A percentile compares a stretch with the other conserved stretches of the same genome.
Conservation (phyloP, 805 yeast species). For the Wickerhamiella azymoides region DNA sequence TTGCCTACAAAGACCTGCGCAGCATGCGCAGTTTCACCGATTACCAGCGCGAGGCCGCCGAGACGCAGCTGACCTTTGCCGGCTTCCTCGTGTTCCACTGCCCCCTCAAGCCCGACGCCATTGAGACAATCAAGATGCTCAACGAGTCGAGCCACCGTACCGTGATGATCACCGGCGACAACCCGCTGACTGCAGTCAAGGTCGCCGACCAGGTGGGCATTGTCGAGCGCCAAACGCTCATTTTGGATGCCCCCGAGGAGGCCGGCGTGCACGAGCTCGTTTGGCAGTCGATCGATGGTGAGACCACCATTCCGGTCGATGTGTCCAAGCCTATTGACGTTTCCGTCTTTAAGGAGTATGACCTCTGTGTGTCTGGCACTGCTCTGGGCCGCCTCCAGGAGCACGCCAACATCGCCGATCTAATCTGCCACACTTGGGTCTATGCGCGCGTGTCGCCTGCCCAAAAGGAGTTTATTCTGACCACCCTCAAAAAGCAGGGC, state of each 20-base stretch:
- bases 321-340: conserved; percentile 43
- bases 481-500: conserved; percentile 71
- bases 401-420: conserved; percentile 51
- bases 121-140: conserved; percentile 79
- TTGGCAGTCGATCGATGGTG: conserved; percentile 78
- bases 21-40: conserved; percentile 34
- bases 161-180: conserved; percentile 97
- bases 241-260: conserved; percentile 73
- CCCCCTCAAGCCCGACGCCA: conserved; percentile 88
- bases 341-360: conserved; percentile 48
- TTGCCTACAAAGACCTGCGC: conserved; percentile 57
- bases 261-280: conserved; percentile 49
- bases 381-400: conserved; percentile 57
- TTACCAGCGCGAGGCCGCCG: conserved; percentile 62
- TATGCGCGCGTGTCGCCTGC: conserved; percentile 95
- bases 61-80: conserved; percentile 59
- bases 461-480: conserved; percentile 85
- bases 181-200: conserved; percentile 94
- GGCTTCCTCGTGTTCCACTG: conserved; percentile 96
- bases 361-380: conserved; percentile 85
- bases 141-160: conserved; percentile 92
- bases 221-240: conserved; percentile 68
- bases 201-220: conserved; percentile 90
- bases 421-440: conserved; percentile 87
- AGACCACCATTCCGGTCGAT: conserved; percentile 51